Conservation (phyloP, 495 filamentous ascomycete species). For the Neurospora discreta region DNA sequence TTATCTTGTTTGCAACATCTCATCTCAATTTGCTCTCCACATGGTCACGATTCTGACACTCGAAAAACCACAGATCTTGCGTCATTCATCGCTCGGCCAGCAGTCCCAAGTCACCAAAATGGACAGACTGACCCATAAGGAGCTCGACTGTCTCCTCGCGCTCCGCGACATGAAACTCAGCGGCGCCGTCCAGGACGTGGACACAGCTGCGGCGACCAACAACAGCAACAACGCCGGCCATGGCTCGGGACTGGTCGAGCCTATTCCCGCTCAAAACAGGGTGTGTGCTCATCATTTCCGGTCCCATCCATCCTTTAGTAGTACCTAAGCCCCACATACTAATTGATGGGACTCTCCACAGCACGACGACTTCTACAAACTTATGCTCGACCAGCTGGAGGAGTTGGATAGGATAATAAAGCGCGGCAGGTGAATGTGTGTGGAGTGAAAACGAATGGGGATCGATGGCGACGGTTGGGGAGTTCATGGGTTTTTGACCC, state of each 20-base stretch:
- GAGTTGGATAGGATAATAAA: not conserved
- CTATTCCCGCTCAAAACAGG: not conserved
- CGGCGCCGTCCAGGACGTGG: not conserved
- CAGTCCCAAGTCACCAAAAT: not conserved
- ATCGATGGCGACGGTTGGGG: not conserved
- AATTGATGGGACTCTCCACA: not conserved
- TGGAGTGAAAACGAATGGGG: not conserved
- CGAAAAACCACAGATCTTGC: not conserved
- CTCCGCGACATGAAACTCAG: not conserved
- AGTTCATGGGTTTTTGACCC: not conserved
- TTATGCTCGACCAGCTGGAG: not conserved
- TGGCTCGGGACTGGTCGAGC: not conserved
- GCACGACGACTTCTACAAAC: not conserved
- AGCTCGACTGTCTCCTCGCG: not conserved
- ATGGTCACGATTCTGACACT: not conserved
- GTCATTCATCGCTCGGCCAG: not conserved
- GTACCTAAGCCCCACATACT: not conserved
- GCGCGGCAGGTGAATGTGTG: not conserved
- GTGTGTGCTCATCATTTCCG: not conserved
- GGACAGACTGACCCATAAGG: not conserved
- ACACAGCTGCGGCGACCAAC: not conserved
- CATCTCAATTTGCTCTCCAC: not conserved
- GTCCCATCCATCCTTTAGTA: not conserved
- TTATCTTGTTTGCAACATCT: not conserved
- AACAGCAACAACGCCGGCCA: not conserved